These are phyloP conservation scores for Acer campestre DNA, from an alignment of 345 rosid species.

Conservation along the genomic window DNA sequence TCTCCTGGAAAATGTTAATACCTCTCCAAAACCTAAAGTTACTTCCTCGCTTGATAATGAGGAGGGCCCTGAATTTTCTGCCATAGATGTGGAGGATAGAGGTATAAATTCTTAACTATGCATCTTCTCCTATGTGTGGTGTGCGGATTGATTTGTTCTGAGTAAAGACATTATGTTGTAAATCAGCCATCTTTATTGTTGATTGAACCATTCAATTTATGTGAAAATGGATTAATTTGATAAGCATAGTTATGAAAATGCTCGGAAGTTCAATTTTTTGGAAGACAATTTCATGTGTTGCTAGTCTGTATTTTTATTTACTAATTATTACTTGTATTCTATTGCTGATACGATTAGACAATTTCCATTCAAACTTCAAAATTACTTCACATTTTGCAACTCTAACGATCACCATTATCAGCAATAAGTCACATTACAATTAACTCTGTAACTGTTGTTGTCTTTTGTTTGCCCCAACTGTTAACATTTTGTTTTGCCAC, in stretches of 20 bases:
- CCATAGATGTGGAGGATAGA: constrained; percentile 16
- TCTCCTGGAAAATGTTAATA: constrained; percentile 33
- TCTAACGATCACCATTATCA: neutral
- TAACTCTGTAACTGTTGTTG: neutral
- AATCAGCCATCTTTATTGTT: neutral
- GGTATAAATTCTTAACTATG: constrained; percentile 28
- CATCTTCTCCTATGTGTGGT: neutral
- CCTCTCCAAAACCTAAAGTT: constrained; percentile 41
- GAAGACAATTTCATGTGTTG: neutral
- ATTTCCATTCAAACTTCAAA: neutral
- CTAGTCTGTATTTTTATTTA: neutral
- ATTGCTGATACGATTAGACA: neutral
- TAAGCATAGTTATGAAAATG: neutral
- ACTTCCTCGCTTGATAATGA: constrained; percentile 19
- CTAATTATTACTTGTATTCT: too few species aligned
- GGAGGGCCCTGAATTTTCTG: constrained; percentile 24
- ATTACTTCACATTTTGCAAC: neutral
- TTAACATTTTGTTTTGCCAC: neutral
- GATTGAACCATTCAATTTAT: neutral
- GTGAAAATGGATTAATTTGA: neutral
- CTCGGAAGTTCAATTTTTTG: neutral
- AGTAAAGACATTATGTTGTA: neutral
- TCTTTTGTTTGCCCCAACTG: neutral
- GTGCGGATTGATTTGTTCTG: neutral
- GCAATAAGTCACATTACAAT: neutral